Conservation (phyloP, 257 asterid species). For the Primulina eburnea region DNA sequence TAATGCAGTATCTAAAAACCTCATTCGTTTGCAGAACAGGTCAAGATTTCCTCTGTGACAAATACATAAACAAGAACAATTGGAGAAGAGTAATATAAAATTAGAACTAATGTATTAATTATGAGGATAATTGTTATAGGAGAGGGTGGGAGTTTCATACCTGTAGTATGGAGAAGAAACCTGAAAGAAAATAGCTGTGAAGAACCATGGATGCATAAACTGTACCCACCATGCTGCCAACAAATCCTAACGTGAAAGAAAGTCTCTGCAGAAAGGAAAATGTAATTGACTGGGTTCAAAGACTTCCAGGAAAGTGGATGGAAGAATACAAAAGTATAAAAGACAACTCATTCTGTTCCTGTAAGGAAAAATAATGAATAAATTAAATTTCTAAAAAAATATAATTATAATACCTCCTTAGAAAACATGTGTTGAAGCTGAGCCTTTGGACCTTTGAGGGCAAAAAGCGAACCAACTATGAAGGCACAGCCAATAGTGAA, state of each 20-base stretch:
- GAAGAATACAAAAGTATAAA: neutral
- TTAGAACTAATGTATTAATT: neutral
- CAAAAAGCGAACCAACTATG: slow-evolving; percentile 77
- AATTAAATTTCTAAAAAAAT: neutral
- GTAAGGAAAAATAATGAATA: neutral
- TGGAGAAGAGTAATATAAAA: neutral
- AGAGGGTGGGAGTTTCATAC: slow-evolving; percentile 32
- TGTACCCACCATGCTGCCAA: slow-evolving; percentile 77
- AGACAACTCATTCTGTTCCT: neutral
- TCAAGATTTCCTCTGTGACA: neutral
- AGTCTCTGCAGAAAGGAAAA: slow-evolving; percentile 53
- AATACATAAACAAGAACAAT: neutral
- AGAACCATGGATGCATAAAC: slow-evolving; percentile 82
- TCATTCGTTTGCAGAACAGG: neutral
- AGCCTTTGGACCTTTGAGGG: slow-evolving; percentile 75
- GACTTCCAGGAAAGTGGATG: neutral
- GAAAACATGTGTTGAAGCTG: slow-evolving; percentile 83
- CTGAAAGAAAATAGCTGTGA: slow-evolving; percentile 79
- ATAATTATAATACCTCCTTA: slow-evolving; percentile 54
- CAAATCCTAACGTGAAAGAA: slow-evolving; percentile 66
- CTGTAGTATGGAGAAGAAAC: slow-evolving; percentile 73
- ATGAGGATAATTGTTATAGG: neutral
- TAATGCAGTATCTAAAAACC: neutral
- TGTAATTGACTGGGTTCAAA: slow-evolving; percentile 11
- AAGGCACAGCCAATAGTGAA: slow-evolving; percentile 84